Evolutionary conservation across 164 flowering plant genomes (phyloP).

Genomic region (Piper betle): DNA sequence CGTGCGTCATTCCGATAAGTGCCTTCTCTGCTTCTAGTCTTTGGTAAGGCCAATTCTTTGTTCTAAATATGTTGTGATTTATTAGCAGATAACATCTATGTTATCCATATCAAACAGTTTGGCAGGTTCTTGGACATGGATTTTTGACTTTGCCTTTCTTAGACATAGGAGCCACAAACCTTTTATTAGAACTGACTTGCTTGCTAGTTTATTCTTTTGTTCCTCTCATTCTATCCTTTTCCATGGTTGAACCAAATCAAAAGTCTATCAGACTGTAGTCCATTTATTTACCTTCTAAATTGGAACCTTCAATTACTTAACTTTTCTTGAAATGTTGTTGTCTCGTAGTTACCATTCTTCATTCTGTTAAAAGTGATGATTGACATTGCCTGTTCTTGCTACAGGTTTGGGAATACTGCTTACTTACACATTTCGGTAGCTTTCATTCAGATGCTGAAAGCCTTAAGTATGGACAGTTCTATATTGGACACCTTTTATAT

Average conservation of each 20-base stretch:
- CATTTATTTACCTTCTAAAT: no score
- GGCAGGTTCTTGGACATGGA: no score
- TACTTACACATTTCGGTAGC: conserved; percentile 98
- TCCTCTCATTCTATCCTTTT: not conserved
- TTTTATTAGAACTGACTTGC: not conserved
- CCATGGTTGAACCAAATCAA: not conserved
- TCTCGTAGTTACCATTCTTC: not conserved
- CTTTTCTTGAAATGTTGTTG: not conserved
- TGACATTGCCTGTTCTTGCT: conserved; percentile 2
- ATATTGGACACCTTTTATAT: not conserved
- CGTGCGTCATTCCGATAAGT: conserved; percentile 95
- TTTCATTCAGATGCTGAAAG: conserved; percentile 99
- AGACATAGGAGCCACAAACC: not conserved
- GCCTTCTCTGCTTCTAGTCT: conserved; percentile 96
- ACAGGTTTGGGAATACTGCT: conserved; percentile 99
- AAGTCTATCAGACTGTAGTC: no score
- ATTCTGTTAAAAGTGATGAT: not conserved
- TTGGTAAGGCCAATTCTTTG: conserved; percentile 42
- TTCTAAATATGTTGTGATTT: no score
- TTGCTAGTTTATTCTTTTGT: not conserved
- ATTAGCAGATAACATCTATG: not conserved
- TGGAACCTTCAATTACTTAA: not conserved
- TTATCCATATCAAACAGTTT: no score
- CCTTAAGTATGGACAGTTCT: conserved; percentile 57
- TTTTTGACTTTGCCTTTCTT: no score